Percentiles rank a stretch among this genome's conserved stretches.
phyloP scores from a whole-genome alignment of 2,329 filamentous ascomycete genomes.

The Fusarium gaditjirri region DNA sequence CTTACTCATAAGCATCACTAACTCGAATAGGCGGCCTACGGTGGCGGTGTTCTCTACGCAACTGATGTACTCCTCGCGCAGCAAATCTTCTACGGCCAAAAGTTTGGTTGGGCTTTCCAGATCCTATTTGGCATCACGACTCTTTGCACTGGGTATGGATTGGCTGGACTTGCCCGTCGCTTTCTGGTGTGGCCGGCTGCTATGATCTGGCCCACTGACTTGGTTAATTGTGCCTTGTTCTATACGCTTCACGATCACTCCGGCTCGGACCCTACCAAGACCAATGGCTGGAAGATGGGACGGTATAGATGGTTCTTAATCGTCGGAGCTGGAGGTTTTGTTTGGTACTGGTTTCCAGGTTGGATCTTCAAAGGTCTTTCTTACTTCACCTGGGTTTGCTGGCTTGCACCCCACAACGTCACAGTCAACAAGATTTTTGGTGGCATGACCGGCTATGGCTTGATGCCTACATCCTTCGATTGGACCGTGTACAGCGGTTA shows the following conservation, averaged over 20 bases:
- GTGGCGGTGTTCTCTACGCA: conserved; percentile 67
- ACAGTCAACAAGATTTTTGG: conserved; percentile 73
- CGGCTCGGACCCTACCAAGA: conserved; percentile 59
- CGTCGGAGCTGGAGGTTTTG: conserved; percentile 61
- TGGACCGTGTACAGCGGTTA: conserved; percentile 62
- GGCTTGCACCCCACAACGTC: conserved; percentile 68
- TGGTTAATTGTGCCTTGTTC: conserved; percentile 65
- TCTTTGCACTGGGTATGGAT: conserved; percentile 66
- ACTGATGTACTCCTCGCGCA: conserved; percentile 62
- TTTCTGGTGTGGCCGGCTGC: conserved; percentile 65
- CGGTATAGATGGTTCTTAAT: conserved; percentile 72
- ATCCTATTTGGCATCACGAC: conserved; percentile 64
- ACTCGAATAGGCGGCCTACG: conserved; percentile 62
- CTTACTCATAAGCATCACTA: conserved; percentile 27
- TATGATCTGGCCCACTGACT: conserved; percentile 67
- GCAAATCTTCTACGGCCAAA: conserved; percentile 66
- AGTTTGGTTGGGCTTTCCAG: conserved; percentile 65
- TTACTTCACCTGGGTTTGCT: conserved; percentile 71
- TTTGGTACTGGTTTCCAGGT: conserved; percentile 71
- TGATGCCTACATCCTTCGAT: conserved; percentile 70
- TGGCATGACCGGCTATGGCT: conserved; percentile 65
- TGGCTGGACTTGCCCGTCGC: conserved; percentile 64
- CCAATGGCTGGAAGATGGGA: conserved; percentile 71
- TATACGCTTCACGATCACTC: conserved; percentile 59
- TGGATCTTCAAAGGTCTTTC: conserved; percentile 71